A percentile compares a stretch with the other conserved stretches of the same genome.
These are phyloP conservation scores for Trifolium repens DNA, from an alignment of 306 rosid species.

Conservation along the genomic window DNA sequence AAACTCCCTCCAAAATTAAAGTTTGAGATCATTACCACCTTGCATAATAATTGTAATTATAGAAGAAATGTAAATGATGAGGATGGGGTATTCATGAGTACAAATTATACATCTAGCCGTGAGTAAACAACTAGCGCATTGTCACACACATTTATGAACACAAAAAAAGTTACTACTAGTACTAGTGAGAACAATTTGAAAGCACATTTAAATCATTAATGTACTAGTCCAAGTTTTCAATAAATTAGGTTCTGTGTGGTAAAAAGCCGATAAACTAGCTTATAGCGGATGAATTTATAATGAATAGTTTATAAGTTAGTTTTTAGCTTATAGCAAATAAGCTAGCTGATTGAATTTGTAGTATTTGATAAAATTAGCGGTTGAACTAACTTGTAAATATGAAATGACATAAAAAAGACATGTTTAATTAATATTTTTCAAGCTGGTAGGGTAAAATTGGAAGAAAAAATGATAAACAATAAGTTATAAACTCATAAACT, in stretches of 20 bases:
- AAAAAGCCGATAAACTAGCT: no score
- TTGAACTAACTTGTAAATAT: no score
- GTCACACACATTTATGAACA: constrained; percentile 63
- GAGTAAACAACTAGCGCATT: constrained; percentile 45
- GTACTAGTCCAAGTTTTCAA: constrained; percentile 23
- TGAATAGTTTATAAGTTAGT: no score
- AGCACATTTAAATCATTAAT: constrained; percentile 51
- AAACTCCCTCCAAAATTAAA: constrained; percentile 37
- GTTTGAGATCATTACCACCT: constrained; percentile 49
- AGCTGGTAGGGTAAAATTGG: no score
- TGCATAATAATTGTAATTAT: constrained; percentile 81
- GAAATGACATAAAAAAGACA: no score
- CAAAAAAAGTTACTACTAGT: neutral
- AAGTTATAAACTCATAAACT: no score
- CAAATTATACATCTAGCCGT: constrained; percentile 48
- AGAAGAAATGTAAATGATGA: constrained; percentile 66
- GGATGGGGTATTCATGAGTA: constrained; percentile 65
- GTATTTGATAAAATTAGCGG: no score
- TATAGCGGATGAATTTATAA: no score
- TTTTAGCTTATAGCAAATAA: no score
- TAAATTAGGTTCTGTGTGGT: neutral
- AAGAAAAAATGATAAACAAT: no score
- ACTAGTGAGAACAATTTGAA: constrained; percentile 36
- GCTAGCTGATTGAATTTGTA: no score
- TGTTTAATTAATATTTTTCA: no score